phyloP scores from a whole-genome alignment of 495 filamentous ascomycete genomes.

The Jackrogersella minutella region DNA sequence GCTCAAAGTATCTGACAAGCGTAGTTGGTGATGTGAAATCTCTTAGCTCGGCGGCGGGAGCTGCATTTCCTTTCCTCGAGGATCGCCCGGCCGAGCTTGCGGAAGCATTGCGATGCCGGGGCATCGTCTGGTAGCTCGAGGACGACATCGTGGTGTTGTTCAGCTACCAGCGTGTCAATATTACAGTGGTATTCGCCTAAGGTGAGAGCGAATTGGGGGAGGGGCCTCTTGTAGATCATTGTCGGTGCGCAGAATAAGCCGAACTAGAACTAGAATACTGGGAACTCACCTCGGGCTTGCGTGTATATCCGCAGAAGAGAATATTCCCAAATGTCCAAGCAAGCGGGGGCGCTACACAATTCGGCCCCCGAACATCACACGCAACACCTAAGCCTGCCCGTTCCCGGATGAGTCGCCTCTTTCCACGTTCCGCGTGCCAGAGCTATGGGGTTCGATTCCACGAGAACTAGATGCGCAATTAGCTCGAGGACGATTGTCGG shows the following conservation, averaged over 20 bases:
- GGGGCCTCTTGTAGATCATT: conserved; percentile 25
- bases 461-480: conserved; percentile 39
- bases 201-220: conserved; percentile 21
- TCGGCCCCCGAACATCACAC: conserved; percentile 58
- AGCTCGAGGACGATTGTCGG: conserved; percentile 36
- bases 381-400: conserved; percentile 54
- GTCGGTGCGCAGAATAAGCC: conserved; percentile 22
- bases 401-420: conserved; percentile 50
- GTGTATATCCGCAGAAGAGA: conserved; percentile 42
- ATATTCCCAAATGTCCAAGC: conserved; percentile 47
- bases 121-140: conserved; percentile 49
- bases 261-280: not conserved
- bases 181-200: conserved; percentile 14
- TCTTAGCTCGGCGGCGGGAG: conserved; percentile 45
- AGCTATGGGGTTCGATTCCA: conserved; percentile 38
- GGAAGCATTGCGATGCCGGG: conserved; percentile 69
- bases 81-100: conserved; percentile 60
- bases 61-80: conserved; percentile 51
- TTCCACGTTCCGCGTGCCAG: conserved; percentile 49
- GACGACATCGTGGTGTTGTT: conserved; percentile 54
- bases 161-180: conserved; percentile 41
- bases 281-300: conserved; percentile 43
- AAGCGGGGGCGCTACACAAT: conserved; percentile 57
- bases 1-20: conserved; percentile 70
- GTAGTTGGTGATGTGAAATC: conserved; percentile 63